A percentile compares a stretch with the other conserved stretches of the same genome.
phyloP scores from a whole-genome alignment of 2,329 filamentous ascomycete genomes.

The Penicillium fuscoglaucum region DNA sequence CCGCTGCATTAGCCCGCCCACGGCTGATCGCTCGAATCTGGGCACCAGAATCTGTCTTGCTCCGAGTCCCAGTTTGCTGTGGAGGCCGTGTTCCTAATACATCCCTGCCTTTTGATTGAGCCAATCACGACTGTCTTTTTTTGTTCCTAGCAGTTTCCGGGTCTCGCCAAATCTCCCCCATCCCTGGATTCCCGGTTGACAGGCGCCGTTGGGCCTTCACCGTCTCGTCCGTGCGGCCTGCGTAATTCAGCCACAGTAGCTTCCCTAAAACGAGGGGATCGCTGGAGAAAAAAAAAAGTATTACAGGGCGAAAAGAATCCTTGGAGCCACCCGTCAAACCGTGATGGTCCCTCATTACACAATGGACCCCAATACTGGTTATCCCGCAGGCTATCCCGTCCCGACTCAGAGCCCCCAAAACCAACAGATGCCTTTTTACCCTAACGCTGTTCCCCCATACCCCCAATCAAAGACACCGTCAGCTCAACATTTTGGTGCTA shows the following conservation, averaged over 20 bases:
- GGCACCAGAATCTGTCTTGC: slow-evolving; percentile 25
- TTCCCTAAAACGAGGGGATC: slow-evolving; percentile 13
- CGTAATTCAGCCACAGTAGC: slow-evolving; percentile 18
- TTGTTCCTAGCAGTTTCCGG: slow-evolving; percentile 4
- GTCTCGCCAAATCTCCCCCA: slow-evolving; percentile 7
- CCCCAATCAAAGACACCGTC: slow-evolving; percentile 35
- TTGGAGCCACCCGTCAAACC: background rate
- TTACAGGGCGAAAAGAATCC: slow-evolving; percentile 17
- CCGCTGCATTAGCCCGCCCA: slow-evolving; percentile 33
- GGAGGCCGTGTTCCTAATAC: slow-evolving; percentile 18
- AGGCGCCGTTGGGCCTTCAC: slow-evolving; percentile 8
- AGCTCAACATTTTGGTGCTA: slow-evolving; percentile 34
- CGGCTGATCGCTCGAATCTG: slow-evolving; percentile 32
- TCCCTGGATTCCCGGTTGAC: slow-evolving; percentile 23
- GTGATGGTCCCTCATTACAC: slow-evolving; percentile 19
- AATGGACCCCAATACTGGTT: slow-evolving; percentile 29
- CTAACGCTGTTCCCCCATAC: slow-evolving; percentile 35
- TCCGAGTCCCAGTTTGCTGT: slow-evolving; percentile 17
- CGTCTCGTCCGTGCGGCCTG: slow-evolving; percentile 25
- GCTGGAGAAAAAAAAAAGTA: slow-evolving; percentile 4
- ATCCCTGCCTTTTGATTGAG: slow-evolving; percentile 16
- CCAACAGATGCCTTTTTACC: slow-evolving; percentile 39
- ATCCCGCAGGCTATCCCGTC: slow-evolving; percentile 37
- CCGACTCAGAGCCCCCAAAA: slow-evolving; percentile 35
- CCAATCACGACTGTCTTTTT: slow-evolving; percentile 22